These are phyloP conservation scores for Oryza glaberrima DNA, from an alignment of 176 grass and related monocot species.

Conservation along the genomic window DNA sequence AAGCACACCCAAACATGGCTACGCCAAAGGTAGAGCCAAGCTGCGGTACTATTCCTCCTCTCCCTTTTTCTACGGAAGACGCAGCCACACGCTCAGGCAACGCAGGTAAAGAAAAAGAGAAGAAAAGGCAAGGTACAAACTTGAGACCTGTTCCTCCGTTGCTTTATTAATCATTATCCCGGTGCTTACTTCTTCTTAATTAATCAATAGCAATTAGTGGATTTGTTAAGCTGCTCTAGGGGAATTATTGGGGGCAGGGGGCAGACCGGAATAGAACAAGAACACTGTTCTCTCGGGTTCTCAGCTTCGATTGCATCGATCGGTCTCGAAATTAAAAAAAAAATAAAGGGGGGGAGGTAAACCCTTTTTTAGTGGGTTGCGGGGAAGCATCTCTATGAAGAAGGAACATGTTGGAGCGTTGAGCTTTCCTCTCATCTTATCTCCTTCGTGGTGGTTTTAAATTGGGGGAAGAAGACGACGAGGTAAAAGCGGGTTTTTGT, in stretches of 20 bases:
- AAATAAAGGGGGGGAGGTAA: background rate
- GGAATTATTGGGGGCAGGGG: background rate
- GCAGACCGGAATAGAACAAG: background rate
- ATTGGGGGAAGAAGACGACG: background rate
- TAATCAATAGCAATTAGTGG: background rate
- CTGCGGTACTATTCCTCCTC: background rate
- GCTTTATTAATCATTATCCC: slow-evolving; percentile 5
- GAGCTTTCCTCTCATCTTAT: slow-evolving; percentile 5
- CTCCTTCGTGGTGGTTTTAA: background rate
- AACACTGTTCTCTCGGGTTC: slow-evolving; percentile 16
- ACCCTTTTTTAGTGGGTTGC: background rate
- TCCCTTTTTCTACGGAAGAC: background rate
- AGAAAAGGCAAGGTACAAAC: slow-evolving; percentile 13
- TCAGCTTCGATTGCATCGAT: slow-evolving; percentile 37
- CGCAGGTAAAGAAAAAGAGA: background rate
- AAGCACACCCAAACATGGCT: slow-evolving; percentile 12
- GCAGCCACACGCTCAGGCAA: slow-evolving; percentile 21
- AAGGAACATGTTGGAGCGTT: slow-evolving; percentile 10
- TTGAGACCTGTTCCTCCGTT: slow-evolving; percentile 16
- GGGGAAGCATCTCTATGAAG: slow-evolving; percentile 4
- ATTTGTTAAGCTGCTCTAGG: background rate
- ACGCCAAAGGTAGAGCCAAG: slow-evolving; percentile 20
- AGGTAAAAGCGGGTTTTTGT: background rate
- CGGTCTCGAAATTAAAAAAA: background rate
- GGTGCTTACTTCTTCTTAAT: background rate